Conservation (phyloP, 2,329 filamentous ascomycete species). For the Cytospora piceicola region DNA sequence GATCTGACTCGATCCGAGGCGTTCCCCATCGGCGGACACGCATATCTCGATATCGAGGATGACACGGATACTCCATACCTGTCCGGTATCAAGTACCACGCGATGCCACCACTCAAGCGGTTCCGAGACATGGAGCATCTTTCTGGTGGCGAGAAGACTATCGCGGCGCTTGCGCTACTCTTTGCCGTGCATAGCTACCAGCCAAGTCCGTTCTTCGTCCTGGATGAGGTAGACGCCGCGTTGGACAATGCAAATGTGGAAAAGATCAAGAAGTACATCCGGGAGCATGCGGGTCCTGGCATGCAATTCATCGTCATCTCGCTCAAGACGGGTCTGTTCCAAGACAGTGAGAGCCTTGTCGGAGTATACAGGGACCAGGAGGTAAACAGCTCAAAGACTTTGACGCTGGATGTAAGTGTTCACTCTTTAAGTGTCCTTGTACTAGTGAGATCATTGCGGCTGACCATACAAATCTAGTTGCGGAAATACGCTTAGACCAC, state of each 20-base stretch:
- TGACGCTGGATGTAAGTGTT: slow-evolving; percentile 90
- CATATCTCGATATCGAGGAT: slow-evolving; percentile 88
- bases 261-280: slow-evolving; percentile 95
- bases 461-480: slow-evolving; percentile 18
- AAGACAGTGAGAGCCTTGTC: slow-evolving; percentile 93
- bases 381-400: slow-evolving; percentile 85
- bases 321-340: slow-evolving; percentile 93
- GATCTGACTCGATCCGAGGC: slow-evolving; percentile 87
- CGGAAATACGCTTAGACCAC: slow-evolving; percentile 24
- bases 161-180: slow-evolving; percentile 92
- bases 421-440: not conserved
- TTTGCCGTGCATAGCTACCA: slow-evolving; percentile 98
- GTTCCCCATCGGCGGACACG: slow-evolving; percentile 90
- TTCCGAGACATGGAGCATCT: slow-evolving; percentile 99
- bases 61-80: slow-evolving; percentile 97
- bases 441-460: slow-evolving; percentile 18
- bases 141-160: slow-evolving; percentile 97
- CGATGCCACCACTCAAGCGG: slow-evolving; percentile 96
- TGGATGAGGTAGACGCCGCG: slow-evolving; percentile 97
- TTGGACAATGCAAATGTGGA: slow-evolving; percentile 98
- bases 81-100: slow-evolving; percentile 95
- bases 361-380: slow-evolving; percentile 95
- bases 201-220: slow-evolving; percentile 93
- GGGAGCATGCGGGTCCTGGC: slow-evolving; percentile 89
- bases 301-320: slow-evolving; percentile 99